Evolutionary conservation across 2,329 filamentous ascomycete species (phyloP), one percentile per base, ranked within the genome.

Genomic region (Coniosporium uncinatum): DNA sequence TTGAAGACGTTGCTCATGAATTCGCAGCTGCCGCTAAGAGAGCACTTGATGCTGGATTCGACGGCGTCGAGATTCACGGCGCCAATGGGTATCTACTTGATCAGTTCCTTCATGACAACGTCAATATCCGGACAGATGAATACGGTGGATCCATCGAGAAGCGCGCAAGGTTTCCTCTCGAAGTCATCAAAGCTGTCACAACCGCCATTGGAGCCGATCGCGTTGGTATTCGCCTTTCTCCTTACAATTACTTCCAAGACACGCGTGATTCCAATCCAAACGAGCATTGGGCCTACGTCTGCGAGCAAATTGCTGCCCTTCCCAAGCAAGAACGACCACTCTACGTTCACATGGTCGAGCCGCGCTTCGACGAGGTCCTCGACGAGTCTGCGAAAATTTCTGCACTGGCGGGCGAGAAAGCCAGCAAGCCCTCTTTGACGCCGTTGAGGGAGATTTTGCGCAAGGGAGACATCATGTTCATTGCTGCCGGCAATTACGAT

Each of bases 251-350:
- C 0, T 85, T 79, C 61, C 78, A 85, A 45, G 72, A 71, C 22
- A 81, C 85, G 80, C 62, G 63, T 22, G 83, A 84, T 77, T 48
- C 57, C 0, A 69, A 86, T 35, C 80, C 81, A 0, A 52, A 77
- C 6, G 76, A 80, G 0, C 80, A 86, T 46, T 87, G 85, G 52
- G 63, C 62, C 0, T 66, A 85, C 50, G 53, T 84, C 5, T 76
- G 70, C 45, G 57, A 59, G 32, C 59, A 70, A 44, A 50, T 78
- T 45, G 14, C n/a, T n/a, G n/a, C n/a, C n/a, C n/a, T n/a, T n/a
- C n/a, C n/a, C 19, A 11, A 5, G 13, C 17, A 40, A 6, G 5
- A 13, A 8, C n/a, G 22, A 13, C 21, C n/a, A n/a, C n/a, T 5
- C 66, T 79, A 33, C 50, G 61, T 22, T 67, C n/a, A 4, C 18